Evolutionary conservation across 2,329 filamentous ascomycete genomes (phyloP).

Genomic region (Eurotiales sp.): DNA sequence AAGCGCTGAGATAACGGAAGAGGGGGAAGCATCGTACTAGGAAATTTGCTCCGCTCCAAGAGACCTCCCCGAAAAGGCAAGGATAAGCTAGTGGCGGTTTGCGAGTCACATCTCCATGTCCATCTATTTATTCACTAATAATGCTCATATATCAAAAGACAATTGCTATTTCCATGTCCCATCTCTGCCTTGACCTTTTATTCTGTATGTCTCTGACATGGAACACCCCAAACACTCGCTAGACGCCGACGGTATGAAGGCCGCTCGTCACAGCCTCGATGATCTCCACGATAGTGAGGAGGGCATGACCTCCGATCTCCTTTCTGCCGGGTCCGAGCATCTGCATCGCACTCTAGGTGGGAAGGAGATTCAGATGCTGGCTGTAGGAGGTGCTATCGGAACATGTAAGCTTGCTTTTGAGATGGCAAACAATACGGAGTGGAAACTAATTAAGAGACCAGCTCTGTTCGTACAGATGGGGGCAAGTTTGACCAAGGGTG

Average conservation of each 20-base stretch:
- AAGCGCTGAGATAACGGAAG: too few species aligned
- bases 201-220: not conserved
- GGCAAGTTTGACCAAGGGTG: slow-evolving; percentile 33
- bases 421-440: not conserved
- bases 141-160: not conserved
- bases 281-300: slow-evolving; percentile 17
- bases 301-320: slow-evolving; percentile 16
- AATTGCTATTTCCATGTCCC: not conserved
- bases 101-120: slow-evolving; percentile 8
- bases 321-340: slow-evolving; percentile 16
- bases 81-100: not conserved
- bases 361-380: slow-evolving; percentile 10
- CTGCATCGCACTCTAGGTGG: slow-evolving; percentile 8
- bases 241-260: not conserved
- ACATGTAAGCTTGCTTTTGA: slow-evolving; percentile 4
- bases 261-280: slow-evolving; percentile 1
- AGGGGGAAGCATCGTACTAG: not conserved
- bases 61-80: not conserved
- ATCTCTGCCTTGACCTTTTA: too few species aligned
- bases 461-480: slow-evolving; percentile 39
- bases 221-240: not conserved
- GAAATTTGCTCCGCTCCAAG: slow-evolving; percentile 6
- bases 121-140: not conserved
- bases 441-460: not conserved
- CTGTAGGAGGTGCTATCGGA: slow-evolving; percentile 11